Percentiles rank a stretch among this genome's conserved stretches.
phyloP scores from a whole-genome alignment of 345 rosid genomes.

The Rhodamnia argentea region DNA sequence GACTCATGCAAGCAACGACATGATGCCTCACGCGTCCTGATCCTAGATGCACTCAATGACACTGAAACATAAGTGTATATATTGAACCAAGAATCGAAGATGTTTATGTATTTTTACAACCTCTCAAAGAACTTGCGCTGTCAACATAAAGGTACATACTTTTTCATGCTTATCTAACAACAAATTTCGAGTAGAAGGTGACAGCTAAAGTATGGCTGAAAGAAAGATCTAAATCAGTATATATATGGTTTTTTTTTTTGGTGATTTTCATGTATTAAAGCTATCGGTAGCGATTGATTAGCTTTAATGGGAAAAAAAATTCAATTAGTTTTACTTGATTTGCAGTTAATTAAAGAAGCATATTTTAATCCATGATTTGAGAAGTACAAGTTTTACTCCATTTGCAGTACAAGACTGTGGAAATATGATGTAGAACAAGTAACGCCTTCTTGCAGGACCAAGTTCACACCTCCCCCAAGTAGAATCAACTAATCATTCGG shows the following conservation, averaged over 20 bases:
- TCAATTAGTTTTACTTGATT: too few relatives aligned
- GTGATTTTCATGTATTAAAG: not conserved
- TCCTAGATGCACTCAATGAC: not conserved
- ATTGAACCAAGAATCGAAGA: not conserved
- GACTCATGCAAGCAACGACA: not conserved
- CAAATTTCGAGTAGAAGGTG: not conserved
- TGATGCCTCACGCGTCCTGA: not conserved
- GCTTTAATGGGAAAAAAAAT: too few relatives aligned
- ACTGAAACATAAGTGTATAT: not conserved
- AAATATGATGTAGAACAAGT: not conserved
- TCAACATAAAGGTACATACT: not conserved
- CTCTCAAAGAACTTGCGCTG: not conserved
- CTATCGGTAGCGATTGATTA: not conserved
- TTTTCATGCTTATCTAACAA: not conserved
- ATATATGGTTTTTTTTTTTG: not conserved
- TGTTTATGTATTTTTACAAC: not conserved
- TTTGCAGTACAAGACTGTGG: not conserved
- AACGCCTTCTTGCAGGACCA: not conserved
- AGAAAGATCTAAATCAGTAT: too few relatives aligned
- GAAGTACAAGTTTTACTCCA: not conserved
- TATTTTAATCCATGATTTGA: too few relatives aligned
- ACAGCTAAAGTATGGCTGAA: too few relatives aligned
- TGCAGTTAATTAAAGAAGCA: too few relatives aligned
- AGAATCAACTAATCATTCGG: not conserved
- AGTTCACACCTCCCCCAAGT: not conserved